These are phyloP conservation scores for Ophiostoma sp. DNA, from an alignment of 2,329 filamentous ascomycete species.

Conservation along the genomic window DNA sequence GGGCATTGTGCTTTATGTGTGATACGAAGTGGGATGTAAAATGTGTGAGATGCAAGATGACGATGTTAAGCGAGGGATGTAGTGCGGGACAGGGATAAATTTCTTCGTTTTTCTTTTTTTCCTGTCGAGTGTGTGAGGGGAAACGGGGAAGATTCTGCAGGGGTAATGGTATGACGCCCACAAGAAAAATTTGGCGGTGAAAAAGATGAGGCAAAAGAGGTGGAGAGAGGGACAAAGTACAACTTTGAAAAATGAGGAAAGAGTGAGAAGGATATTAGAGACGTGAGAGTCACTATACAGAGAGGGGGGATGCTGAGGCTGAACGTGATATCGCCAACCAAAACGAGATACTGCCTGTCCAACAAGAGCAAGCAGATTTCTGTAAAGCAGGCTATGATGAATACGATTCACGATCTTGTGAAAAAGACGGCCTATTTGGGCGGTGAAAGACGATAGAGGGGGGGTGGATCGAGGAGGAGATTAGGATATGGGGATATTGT, in stretches of 20 bases:
- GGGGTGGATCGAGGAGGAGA: slow-evolving; percentile 14
- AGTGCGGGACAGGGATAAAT: slow-evolving; percentile 11
- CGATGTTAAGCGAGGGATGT: neutral
- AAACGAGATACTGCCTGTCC: neutral
- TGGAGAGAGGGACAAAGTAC: neutral
- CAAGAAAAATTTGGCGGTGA: slow-evolving; percentile 8
- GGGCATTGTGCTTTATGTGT: slow-evolving; percentile 42
- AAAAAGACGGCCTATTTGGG: neutral
- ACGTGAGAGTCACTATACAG: neutral
- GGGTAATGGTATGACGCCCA: slow-evolving; percentile 14
- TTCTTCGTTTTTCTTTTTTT: slow-evolving; percentile 5
- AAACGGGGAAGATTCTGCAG: slow-evolving; percentile 15
- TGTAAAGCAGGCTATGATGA: neutral
- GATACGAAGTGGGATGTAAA: slow-evolving; percentile 15
- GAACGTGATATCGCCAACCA: neutral
- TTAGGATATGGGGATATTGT: neutral
- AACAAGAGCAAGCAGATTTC: neutral
- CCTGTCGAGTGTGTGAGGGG: slow-evolving; percentile 8
- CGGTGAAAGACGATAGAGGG: slow-evolving; percentile 14
- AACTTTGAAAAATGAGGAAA: neutral
- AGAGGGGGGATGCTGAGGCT: neutral
- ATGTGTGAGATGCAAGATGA: slow-evolving; percentile 4
- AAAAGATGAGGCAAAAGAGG: slow-evolving; percentile 3
- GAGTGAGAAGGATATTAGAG: neutral
- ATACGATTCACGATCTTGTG: slow-evolving; percentile 10